Evolutionary conservation across 257 asterid species (phyloP).

Genomic region (Solanum appendiculatum): DNA sequence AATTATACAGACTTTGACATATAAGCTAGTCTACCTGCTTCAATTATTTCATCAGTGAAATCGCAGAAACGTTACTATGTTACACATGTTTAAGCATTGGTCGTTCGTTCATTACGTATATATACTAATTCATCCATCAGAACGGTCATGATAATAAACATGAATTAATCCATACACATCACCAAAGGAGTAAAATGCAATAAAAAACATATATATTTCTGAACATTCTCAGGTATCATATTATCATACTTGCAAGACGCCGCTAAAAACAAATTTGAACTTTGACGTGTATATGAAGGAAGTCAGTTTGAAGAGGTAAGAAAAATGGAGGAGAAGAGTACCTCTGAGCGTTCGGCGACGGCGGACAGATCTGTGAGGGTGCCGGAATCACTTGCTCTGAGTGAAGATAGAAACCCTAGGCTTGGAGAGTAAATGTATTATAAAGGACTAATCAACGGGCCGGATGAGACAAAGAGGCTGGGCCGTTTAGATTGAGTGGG

Average conservation of each 20-base stretch:
- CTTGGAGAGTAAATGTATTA: neutral
- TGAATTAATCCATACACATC: neutral
- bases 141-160: neutral
- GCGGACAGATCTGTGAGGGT: conserved; percentile 3
- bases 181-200: neutral
- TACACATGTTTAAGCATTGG: neutral
- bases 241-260: neutral
- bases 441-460: neutral
- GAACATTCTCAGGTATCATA: neutral
- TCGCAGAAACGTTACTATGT: neutral
- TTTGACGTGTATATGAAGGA: neutral
- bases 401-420: neutral
- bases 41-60: neutral
- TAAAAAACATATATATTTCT: neutral
- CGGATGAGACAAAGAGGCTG: neutral
- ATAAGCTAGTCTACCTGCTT: neutral
- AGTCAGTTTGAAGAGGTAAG: neutral
- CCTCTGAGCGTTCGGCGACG: neutral
- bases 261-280: neutral
- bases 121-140: neutral
- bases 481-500: neutral
- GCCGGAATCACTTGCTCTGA: neutral
- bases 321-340: neutral
- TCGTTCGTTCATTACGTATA: neutral
- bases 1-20: neutral